phyloP scores from a whole-genome alignment of 352 stramenopile genomes.

The Globisporangium iwayamae region DNA sequence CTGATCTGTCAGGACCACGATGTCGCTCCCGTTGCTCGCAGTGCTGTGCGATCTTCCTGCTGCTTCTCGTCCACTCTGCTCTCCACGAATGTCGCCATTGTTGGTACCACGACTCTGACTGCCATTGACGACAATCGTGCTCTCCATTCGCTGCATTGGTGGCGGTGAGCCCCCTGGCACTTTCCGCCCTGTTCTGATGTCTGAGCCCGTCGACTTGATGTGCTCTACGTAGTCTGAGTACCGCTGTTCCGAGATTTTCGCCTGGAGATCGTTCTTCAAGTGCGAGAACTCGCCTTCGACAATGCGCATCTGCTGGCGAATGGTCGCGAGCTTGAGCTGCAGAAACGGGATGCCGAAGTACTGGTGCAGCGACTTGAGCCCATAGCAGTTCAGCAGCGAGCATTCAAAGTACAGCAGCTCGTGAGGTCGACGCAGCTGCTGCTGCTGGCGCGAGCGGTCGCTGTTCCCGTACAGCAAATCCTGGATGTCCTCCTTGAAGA shows the following conservation, averaged over 20 bases:
- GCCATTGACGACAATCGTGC: slow-evolving; percentile 18
- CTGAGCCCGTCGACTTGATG: slow-evolving; percentile 59
- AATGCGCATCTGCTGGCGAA: slow-evolving; percentile 73
- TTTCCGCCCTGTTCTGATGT: slow-evolving; percentile 72
- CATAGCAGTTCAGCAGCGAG: slow-evolving; percentile 81
- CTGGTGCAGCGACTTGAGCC: slow-evolving; percentile 77
- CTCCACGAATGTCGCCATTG: not conserved
- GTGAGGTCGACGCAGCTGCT: slow-evolving; percentile 37
- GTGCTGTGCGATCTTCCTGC: slow-evolving; percentile 20
- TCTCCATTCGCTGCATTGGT: slow-evolving; percentile 9
- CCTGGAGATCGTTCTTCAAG: slow-evolving; percentile 71
- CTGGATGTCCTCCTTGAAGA: slow-evolving; percentile 86
- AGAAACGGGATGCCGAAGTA: slow-evolving; percentile 86
- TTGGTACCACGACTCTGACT: not conserved
- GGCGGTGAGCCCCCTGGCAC: slow-evolving; percentile 14
- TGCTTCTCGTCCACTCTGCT: slow-evolving; percentile 5
- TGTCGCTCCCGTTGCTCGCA: slow-evolving; percentile 28
- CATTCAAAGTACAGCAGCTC: slow-evolving; percentile 86
- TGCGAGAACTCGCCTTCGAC: slow-evolving; percentile 65
- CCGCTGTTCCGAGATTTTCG: slow-evolving; percentile 65
- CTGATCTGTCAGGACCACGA: slow-evolving; percentile 22
- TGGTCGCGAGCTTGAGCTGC: slow-evolving; percentile 72
- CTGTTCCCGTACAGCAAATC: slow-evolving; percentile 57
- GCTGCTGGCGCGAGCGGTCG: slow-evolving; percentile 26
- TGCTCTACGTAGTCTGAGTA: slow-evolving; percentile 75